Evolutionary conservation across 176 grass and related monocot species (phyloP).

Genomic region (Bothriochloa decipiens): DNA sequence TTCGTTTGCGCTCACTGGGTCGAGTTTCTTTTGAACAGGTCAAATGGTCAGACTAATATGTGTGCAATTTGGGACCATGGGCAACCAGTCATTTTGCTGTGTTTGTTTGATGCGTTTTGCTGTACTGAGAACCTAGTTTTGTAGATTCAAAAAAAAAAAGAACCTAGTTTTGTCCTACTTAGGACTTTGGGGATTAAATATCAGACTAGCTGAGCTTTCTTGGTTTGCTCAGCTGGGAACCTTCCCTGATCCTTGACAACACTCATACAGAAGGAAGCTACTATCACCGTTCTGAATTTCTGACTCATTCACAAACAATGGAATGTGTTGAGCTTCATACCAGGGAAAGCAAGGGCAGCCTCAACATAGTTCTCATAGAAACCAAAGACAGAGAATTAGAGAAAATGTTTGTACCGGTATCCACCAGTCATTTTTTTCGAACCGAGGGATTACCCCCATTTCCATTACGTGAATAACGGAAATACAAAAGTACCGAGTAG

Average conservation of each 20-base stretch:
- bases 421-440: not conserved
- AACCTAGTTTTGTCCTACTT: not conserved
- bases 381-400: not conserved
- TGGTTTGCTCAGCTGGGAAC: not conserved
- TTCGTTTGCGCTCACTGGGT: not conserved
- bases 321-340: not conserved
- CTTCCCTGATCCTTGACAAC: not conserved
- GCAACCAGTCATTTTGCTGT: not conserved
- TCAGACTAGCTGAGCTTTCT: not conserved
- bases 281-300: not conserved
- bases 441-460: too few species aligned
- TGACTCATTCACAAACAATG: not conserved
- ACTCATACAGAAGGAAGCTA: not conserved
- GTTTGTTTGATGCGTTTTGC: not conserved
- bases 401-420: not conserved
- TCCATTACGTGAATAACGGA: too few species aligned
- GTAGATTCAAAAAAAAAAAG: too few species aligned
- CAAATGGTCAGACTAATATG: not conserved
- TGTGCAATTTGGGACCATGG: not conserved
- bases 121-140: too few species aligned
- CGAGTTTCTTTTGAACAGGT: not conserved
- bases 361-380: not conserved
- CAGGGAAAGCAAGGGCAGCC: not conserved
- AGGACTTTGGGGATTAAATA: not conserved
- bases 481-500: too few species aligned